Conservation (phyloP, 176 grass and related monocot species). For the Luzula sylvatica region DNA sequence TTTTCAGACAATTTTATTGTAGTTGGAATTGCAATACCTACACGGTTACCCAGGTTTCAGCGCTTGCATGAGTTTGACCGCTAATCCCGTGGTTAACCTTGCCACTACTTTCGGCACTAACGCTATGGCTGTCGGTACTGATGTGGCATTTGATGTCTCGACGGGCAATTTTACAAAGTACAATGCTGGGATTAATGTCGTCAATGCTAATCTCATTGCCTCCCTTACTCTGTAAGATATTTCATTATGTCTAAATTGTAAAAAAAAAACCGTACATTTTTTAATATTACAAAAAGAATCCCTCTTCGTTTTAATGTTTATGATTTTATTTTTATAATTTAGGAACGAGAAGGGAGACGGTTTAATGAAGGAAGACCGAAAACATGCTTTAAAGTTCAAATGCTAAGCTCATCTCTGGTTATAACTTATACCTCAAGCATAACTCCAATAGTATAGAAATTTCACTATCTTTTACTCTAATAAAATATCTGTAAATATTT, state of each 20-base stretch:
- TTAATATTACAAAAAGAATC: too few relatives aligned
- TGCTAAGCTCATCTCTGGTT: too few relatives aligned
- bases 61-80: constrained; percentile 16
- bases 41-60: constrained; percentile 25
- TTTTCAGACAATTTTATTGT: too few relatives aligned
- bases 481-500: too few relatives aligned
- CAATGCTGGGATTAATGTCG: constrained; percentile 27
- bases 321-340: neutral
- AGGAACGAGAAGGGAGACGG: constrained; percentile 32
- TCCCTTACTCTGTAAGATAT: constrained; percentile 31
- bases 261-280: too few relatives aligned
- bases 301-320: too few relatives aligned
- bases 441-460: too few relatives aligned
- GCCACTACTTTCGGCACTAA: constrained; percentile 24
- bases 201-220: constrained; percentile 24
- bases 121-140: constrained; percentile 26
- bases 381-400: too few relatives aligned
- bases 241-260: too few relatives aligned
- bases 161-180: constrained; percentile 36
- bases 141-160: constrained; percentile 27
- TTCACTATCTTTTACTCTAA: too few relatives aligned
- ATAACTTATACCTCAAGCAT: too few relatives aligned
- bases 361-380: too few relatives aligned
- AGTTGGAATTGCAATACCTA: constrained; percentile 41
- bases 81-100: constrained; percentile 26